Conservation (phyloP, 2,329 filamentous ascomycete species). For the Ophiostoma tasmaniense region DNA sequence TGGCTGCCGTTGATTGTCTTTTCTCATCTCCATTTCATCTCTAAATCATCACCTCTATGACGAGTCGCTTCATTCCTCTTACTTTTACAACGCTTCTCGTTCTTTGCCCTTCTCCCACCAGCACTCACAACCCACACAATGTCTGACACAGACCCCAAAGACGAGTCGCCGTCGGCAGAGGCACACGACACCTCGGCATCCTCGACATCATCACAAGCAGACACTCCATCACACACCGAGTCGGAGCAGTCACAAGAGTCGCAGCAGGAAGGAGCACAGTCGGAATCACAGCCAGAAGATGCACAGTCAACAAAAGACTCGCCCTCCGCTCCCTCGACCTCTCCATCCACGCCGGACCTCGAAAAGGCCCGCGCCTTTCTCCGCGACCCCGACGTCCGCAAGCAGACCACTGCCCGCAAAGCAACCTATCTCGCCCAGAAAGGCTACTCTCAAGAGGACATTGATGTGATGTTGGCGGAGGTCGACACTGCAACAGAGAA, state of each 20-base stretch:
- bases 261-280: not conserved
- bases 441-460: conserved; percentile 58
- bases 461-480: conserved; percentile 53
- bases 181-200: not conserved
- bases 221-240: not conserved
- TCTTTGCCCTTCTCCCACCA: not conserved
- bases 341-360: conserved; percentile 27
- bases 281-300: not conserved
- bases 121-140: conserved; percentile 3
- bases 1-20: not conserved
- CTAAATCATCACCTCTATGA: not conserved
- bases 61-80: not conserved
- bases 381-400: conserved; percentile 58
- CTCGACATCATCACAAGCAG: not conserved
- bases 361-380: conserved; percentile 70
- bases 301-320: not conserved
- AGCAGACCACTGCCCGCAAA: conserved; percentile 63
- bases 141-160: conserved; percentile 13
- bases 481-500: conserved; percentile 3
- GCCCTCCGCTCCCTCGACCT: not conserved
- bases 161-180: conserved; percentile 1
- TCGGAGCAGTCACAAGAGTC: not conserved
- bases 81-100: no score
- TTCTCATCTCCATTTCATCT: not conserved
- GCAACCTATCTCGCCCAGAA: conserved; percentile 69